Base-by-base conservation (phyloP, 2,329 filamentous ascomycete genomes). In the Colletotrichum camelliae region DNA sequence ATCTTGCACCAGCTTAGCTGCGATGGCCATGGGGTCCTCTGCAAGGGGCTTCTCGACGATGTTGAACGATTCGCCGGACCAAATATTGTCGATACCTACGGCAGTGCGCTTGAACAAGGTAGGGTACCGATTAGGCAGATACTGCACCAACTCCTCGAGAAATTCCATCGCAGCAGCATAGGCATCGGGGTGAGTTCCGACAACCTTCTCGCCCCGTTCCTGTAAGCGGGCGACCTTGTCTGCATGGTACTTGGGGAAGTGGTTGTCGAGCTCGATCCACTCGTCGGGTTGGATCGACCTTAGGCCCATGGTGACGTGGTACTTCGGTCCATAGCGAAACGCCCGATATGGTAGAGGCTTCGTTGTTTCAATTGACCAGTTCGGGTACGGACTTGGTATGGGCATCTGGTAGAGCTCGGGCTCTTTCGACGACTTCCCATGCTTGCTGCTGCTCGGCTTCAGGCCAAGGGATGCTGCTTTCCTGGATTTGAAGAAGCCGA, bases 191-290 rank as follows among this genome's bases (percentile, higher is more conserved):
- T 92, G 90, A 0, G 94, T 96, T 16, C 85, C 85, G 81, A 91
- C 93, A 85, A 94, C 95, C 82, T 93, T 94, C 0, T 84, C 77
- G 1, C 92, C 94, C 0, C 95, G 90, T 77, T 94, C 91, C 16
- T 82, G 80, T 64, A 97, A 94, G 1, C 95, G 91, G 16, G 86
- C 85, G 2, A 90, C 88, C 84, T 97, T 97, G 78, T 93, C 90
- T 37, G 88, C 89, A 84, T 97, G 94, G 82, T 89, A 97, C 69
- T 90, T 91, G 1, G 92, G 89, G 82, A 91, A 97, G 62, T 96
- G 90, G 81, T 94, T 96, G 84, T 97, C 95, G 31, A 97, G 90
- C 84, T 97, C 94, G 80, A 96, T 95, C 94, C 94, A 96, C 72
- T 95, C 92, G 69, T 93, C 90, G 84, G 91, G 92, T 37, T 91